Evolutionary conservation across 371 early-diverging fungal species (phyloP).

Genomic region (Thermomucor indicae-seudaticae): DNA sequence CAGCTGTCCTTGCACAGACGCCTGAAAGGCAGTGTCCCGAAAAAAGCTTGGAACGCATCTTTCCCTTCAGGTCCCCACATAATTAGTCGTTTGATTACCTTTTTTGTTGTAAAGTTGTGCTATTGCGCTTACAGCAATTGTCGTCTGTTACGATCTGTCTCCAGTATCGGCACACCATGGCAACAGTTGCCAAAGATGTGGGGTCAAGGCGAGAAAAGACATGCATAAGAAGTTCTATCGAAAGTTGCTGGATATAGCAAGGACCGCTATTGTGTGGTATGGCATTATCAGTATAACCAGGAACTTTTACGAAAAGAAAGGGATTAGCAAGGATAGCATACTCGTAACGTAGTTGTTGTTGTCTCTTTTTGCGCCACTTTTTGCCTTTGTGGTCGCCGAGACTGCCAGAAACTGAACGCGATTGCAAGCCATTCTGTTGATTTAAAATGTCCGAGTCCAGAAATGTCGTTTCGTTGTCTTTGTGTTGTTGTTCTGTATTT

Average conservation of each 20-base stretch:
- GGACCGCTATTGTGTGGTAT: conserved; percentile 18
- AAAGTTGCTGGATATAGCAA: conserved; percentile 34
- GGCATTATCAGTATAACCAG: not conserved
- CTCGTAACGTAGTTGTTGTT: not conserved
- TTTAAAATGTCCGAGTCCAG: not conserved
- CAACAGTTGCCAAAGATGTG: conserved; percentile 24
- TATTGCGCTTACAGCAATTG: conserved; percentile 40
- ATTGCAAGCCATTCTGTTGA: conserved; percentile 12
- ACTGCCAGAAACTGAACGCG: not conserved
- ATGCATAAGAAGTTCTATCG: conserved; percentile 41
- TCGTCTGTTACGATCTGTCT: conserved; percentile 43
- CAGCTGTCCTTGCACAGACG: conserved; percentile 37
- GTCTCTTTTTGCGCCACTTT: conserved; percentile 5
- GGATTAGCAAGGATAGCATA: not conserved
- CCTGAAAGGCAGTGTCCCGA: conserved; percentile 39
- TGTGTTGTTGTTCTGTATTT: conserved; percentile 2
- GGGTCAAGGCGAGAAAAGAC: conserved; percentile 48
- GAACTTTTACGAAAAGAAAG: not conserved
- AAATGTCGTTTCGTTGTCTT: not conserved
- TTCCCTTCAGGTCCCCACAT: conserved; percentile 26
- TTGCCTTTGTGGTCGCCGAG: conserved; percentile 6
- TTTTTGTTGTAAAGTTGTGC: not conserved
- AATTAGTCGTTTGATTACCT: not conserved
- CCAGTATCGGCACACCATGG: conserved; percentile 44
- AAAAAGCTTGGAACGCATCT: conserved; percentile 43